phyloP scores from a whole-genome alignment of 768 basidiomycete species.

The Candolleomyces eurysporus region DNA sequence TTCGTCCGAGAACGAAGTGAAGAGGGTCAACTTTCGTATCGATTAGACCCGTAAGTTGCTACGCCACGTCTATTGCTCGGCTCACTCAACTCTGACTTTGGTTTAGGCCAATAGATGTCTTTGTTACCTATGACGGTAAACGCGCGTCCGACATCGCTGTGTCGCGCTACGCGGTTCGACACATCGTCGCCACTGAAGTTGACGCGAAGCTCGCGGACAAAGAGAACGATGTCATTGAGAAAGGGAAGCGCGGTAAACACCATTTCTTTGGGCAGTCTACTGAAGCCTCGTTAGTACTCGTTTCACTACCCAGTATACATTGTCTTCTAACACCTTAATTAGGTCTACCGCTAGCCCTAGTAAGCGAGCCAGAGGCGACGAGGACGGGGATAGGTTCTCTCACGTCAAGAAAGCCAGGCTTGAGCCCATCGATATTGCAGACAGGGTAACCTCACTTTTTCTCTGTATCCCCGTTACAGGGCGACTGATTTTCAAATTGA shows the following conservation, averaged over 20 bases:
- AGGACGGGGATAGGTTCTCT: not conserved
- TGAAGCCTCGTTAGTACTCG: slow-evolving; percentile 13
- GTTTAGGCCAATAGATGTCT: slow-evolving; percentile 88
- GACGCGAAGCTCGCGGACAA: slow-evolving; percentile 56
- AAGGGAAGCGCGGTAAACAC: slow-evolving; percentile 43
- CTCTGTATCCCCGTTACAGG: not conserved
- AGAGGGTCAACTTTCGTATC: slow-evolving; percentile 88
- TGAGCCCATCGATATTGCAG: slow-evolving; percentile 31
- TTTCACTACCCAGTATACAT: not conserved
- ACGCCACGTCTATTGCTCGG: not conserved
- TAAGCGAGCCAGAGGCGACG: not conserved
- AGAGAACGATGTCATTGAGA: slow-evolving; percentile 45
- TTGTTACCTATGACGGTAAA: slow-evolving; percentile 95
- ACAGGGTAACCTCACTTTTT: slow-evolving; percentile 48
- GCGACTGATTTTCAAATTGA: slow-evolving; percentile 5
- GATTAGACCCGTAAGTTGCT: slow-evolving; percentile 79
- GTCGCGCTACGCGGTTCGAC: slow-evolving; percentile 89
- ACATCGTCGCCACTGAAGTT: slow-evolving; percentile 86
- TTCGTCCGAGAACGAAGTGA: slow-evolving; percentile 90
- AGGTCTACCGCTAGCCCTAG: not conserved
- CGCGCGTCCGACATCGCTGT: slow-evolving; percentile 82
- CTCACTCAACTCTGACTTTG: slow-evolving; percentile 7
- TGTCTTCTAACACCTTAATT: not conserved
- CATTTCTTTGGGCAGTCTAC: slow-evolving; percentile 33
- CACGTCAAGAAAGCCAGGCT: not conserved